A percentile compares a stretch with the other conserved stretches of the same genome.
phyloP scores from a whole-genome alignment of 257 asterid species.

The Petunia secreta region DNA sequence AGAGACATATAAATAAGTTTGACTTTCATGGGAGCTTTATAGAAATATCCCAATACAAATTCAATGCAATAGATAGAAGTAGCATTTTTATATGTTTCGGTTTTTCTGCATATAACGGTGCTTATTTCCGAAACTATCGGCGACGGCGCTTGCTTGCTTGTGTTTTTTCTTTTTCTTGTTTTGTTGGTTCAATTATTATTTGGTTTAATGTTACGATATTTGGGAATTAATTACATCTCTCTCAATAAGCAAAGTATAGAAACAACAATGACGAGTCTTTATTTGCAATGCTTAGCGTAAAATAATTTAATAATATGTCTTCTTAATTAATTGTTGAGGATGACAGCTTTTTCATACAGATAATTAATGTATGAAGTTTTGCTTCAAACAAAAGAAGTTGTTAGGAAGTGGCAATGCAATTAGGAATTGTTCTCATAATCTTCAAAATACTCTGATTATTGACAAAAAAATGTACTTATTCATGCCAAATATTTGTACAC shows the following conservation, averaged over 20 bases:
- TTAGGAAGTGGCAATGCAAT: no score
- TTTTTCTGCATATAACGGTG: background rate
- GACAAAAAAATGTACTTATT: no score
- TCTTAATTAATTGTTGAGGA: background rate
- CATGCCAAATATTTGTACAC: no score
- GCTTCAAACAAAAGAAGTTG: no score
- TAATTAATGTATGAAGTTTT: no score
- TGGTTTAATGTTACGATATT: background rate
- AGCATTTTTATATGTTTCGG: background rate
- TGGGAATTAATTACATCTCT: background rate
- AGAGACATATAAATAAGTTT: no score
- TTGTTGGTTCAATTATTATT: background rate
- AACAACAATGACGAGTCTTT: background rate
- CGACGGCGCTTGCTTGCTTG: slow-evolving; percentile 10
- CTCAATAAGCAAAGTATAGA: background rate
- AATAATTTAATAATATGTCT: background rate
- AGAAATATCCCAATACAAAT: no score
- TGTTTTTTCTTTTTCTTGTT: background rate
- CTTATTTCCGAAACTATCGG: slow-evolving; percentile 19
- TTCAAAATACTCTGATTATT: no score
- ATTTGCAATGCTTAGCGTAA: background rate
- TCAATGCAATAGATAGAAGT: no score
- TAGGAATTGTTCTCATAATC: no score
- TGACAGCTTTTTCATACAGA: background rate
- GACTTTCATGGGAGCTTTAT: no score